Percentiles rank a stretch among this genome's conserved stretches.
Conservation (phyloP, 2,329 filamentous ascomycete genomes). For the Gyromitra esculenta region DNA sequence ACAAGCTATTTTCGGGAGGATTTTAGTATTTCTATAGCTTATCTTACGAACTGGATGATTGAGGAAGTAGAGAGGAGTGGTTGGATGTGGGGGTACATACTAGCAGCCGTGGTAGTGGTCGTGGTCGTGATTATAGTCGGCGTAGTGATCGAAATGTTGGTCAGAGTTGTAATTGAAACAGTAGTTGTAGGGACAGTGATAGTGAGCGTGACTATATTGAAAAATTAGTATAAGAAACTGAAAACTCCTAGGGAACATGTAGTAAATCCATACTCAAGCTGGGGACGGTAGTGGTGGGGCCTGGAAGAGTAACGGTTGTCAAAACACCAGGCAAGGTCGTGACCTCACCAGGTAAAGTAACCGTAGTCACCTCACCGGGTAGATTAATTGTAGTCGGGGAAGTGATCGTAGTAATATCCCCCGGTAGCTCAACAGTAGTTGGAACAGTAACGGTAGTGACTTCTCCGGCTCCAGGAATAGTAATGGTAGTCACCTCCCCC, state of each 20-base stretch:
- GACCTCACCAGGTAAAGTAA: neutral
- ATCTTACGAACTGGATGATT: no score
- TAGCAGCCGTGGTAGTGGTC: no score
- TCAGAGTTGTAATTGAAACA: no score
- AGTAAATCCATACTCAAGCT: neutral
- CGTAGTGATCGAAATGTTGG: no score
- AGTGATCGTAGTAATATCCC: conserved; percentile 6
- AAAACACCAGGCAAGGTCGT: neutral
- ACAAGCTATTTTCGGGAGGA: no score
- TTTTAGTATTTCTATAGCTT: no score
- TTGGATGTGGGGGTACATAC: no score
- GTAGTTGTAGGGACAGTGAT: no score
- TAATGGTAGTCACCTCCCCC: neutral
- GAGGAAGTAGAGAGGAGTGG: no score
- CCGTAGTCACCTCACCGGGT: neutral
- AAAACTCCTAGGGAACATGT: neutral
- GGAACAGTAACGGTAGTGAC: neutral
- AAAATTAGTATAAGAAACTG: neutral
- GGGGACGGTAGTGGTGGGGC: neutral
- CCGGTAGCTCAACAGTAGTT: neutral
- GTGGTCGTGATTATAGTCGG: no score
- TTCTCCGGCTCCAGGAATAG: neutral
- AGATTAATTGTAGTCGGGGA: neutral
- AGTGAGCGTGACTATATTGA: no score
- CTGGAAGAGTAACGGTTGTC: neutral